Evolutionary conservation across 345 rosid species (phyloP).

Genomic region (Luvunga scandens): DNA sequence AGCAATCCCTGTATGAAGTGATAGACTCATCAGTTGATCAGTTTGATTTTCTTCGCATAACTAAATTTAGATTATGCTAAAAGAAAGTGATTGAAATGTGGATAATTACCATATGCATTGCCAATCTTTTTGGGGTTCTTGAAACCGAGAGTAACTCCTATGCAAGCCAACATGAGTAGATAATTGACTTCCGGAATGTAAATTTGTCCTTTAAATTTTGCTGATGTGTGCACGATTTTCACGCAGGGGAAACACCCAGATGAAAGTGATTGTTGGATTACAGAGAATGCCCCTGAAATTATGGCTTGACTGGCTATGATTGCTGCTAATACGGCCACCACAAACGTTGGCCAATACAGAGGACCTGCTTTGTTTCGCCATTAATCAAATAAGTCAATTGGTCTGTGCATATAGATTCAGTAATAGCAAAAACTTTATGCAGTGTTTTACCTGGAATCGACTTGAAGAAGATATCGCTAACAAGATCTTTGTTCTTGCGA

Average conservation of each 20-base stretch:
- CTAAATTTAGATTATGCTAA: background rate
- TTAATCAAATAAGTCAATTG: background rate
- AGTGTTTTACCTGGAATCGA: conserved; percentile 30
- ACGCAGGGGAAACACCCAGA: conserved; percentile 52
- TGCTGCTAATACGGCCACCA: conserved; percentile 36
- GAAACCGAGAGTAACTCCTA: conserved; percentile 46
- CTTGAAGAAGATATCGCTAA: conserved; percentile 27
- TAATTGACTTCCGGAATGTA: conserved; percentile 52
- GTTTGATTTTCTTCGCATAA: too few species aligned
- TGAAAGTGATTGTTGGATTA: conserved; percentile 51
- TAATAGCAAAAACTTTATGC: too few species aligned
- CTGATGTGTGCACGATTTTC: conserved; percentile 51
- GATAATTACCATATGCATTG: conserved; percentile 52
- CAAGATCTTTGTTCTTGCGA: conserved; percentile 26
- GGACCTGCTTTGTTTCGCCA: conserved; percentile 18
- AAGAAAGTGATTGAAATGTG: background rate
- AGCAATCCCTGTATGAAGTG: conserved; percentile 37
- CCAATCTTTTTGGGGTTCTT: conserved; percentile 37
- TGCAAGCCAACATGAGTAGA: conserved; percentile 47
- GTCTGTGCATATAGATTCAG: background rate
- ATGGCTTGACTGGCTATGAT: conserved; percentile 57
- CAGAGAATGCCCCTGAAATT: conserved; percentile 57
- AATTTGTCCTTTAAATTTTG: conserved; percentile 45
- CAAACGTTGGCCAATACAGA: conserved; percentile 54
- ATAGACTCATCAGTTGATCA: background rate